A percentile compares a stretch with the other conserved stretches of the same genome.
Conservation (phyloP, 2,329 filamentous ascomycete species). For the Pseudonectria buxi region DNA sequence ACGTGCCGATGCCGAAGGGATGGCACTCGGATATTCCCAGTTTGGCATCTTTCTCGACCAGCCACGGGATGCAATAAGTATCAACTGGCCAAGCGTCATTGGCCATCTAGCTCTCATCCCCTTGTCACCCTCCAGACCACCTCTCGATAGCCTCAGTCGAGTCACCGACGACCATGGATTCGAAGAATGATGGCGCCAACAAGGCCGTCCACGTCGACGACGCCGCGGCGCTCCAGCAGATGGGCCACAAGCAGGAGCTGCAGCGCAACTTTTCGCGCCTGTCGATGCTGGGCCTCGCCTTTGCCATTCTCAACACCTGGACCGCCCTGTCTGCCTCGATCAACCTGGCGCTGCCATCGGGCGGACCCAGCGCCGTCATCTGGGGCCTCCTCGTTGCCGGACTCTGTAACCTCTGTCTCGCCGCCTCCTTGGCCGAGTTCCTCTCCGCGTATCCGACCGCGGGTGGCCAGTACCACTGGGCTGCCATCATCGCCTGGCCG, state of each 20-base stretch:
- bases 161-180: no score
- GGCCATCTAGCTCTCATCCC: no score
- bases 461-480: constrained; percentile 66
- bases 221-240: constrained; percentile 33
- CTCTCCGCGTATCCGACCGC: constrained; percentile 56
- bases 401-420: constrained; percentile 63
- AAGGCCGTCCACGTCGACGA: constrained; percentile 21
- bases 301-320: constrained; percentile 45
- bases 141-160: no score
- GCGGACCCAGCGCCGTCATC: constrained; percentile 63
- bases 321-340: constrained; percentile 43
- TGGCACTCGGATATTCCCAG: no score
- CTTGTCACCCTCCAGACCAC: no score
- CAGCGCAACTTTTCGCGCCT: constrained; percentile 43
- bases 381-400: constrained; percentile 61
- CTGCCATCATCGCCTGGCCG: constrained; percentile 55
- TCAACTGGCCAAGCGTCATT: no score
- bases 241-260: constrained; percentile 44
- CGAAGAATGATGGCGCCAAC: background rate
- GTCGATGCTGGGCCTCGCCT: constrained; percentile 41
- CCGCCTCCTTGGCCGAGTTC: constrained; percentile 64
- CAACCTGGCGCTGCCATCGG: constrained; percentile 53
- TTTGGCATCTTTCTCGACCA: no score
- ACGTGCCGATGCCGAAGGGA: no score
- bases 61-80: no score